Conservation (phyloP, 164 flowering plant species). For the Tetrastigma voinierianum region DNA sequence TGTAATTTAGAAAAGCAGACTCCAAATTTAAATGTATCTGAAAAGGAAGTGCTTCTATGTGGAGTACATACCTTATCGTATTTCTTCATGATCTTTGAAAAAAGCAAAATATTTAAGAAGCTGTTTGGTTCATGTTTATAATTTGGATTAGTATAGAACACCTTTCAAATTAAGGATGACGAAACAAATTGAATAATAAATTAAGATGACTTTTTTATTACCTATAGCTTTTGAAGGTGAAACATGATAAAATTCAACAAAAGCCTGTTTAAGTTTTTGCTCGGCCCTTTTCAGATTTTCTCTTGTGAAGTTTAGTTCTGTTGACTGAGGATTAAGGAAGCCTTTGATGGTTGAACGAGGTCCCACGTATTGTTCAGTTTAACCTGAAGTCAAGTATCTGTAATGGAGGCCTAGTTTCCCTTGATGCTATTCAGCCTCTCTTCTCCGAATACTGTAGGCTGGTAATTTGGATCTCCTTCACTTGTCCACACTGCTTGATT, state of each 20-base stretch:
- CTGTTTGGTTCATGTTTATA: slow-evolving; percentile 14
- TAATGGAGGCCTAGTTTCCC: slow-evolving; percentile 28
- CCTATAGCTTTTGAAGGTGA: slow-evolving; percentile 33
- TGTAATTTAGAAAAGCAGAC: too few relatives aligned
- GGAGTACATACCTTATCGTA: slow-evolving; percentile 41
- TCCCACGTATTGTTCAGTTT: slow-evolving; percentile 29
- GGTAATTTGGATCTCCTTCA: not conserved
- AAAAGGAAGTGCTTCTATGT: too few relatives aligned
- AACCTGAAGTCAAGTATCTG: slow-evolving; percentile 36
- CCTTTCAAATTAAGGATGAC: too few relatives aligned
- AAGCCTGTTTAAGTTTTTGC: slow-evolving; percentile 23
- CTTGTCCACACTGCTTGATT: slow-evolving; percentile 9
- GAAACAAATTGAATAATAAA: too few relatives aligned
- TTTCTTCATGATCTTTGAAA: slow-evolving; percentile 64
- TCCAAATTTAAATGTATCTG: too few relatives aligned
- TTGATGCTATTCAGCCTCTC: slow-evolving; percentile 3
- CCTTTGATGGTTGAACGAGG: slow-evolving; percentile 45
- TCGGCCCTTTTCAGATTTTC: slow-evolving; percentile 31
- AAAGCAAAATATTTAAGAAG: slow-evolving; percentile 43
- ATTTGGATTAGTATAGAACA: too few relatives aligned
- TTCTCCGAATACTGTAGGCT: not conserved
- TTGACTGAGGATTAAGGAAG: slow-evolving; percentile 4
- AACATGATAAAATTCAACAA: slow-evolving; percentile 32
- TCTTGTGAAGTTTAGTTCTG: slow-evolving; percentile 29
- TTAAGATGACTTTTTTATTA: not conserved